Percentiles rank a stretch among this genome's conserved stretches.
Conservation (phyloP, 108 stramenopile genomes). For the Seminavis robusta region DNA sequence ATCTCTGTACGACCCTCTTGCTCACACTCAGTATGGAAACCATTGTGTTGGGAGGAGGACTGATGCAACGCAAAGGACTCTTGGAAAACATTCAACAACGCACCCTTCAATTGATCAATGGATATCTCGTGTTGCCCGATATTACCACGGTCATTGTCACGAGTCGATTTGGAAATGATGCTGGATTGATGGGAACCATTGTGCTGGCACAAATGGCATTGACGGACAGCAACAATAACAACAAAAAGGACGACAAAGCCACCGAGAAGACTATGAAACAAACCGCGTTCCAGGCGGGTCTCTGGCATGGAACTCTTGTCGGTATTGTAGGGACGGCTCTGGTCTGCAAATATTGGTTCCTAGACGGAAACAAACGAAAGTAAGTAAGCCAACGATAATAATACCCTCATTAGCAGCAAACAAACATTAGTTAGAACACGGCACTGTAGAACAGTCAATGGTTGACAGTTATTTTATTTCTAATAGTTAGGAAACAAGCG, state of each 20-base stretch:
- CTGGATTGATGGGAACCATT: conserved; percentile 75
- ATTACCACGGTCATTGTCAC: conserved; percentile 31
- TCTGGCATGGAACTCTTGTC: conserved; percentile 12
- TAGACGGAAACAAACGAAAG: no score
- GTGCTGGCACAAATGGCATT: conserved; percentile 65
- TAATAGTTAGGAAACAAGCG: no score
- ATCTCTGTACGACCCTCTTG: conserved; percentile 82
- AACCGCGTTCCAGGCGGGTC: conserved; percentile 3
- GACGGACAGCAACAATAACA: conserved; percentile 7
- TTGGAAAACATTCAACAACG: conserved; percentile 58
- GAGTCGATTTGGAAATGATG: conserved; percentile 42
- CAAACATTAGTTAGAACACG: no score
- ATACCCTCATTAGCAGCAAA: no score
- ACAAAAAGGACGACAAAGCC: neutral
- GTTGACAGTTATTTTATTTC: no score
- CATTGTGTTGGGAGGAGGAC: conserved; percentile 93
- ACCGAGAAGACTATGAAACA: conserved; percentile 7
- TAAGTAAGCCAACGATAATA: no score
- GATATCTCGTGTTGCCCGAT: conserved; percentile 78
- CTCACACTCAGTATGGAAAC: conserved; percentile 78
- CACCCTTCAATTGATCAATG: conserved; percentile 76
- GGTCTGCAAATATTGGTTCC: conserved; percentile 5
- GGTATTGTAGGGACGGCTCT: conserved; percentile 6
- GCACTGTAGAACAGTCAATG: no score
- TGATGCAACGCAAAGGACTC: conserved; percentile 78